Conservation (phyloP, 2,329 filamentous ascomycete species). For the Biscogniauxia mediterranea region DNA sequence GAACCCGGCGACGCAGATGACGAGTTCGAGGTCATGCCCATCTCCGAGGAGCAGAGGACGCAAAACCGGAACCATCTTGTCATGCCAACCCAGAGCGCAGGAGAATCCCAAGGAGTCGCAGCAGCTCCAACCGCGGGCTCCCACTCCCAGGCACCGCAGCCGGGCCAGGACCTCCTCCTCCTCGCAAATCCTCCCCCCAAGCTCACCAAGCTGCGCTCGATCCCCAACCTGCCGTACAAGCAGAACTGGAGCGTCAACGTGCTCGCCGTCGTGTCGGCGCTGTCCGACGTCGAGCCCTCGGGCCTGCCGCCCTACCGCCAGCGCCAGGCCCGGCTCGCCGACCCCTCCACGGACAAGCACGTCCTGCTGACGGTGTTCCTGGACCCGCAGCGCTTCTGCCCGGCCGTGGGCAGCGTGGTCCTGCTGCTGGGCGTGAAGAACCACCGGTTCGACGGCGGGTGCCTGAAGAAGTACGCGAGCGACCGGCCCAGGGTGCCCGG, state of each 20-base stretch:
- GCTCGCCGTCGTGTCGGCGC: slow-evolving; percentile 47
- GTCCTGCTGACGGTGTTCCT: slow-evolving; percentile 55
- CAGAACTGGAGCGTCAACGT: slow-evolving; percentile 59
- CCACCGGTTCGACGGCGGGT: slow-evolving; percentile 50
- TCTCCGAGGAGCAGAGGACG: slow-evolving; percentile 23
- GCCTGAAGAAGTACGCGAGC: slow-evolving; percentile 42
- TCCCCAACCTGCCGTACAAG: slow-evolving; percentile 53
- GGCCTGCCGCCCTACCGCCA: slow-evolving; percentile 50
- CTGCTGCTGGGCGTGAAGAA: slow-evolving; percentile 57
- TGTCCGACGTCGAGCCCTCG: slow-evolving; percentile 49
- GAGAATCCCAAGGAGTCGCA: slow-evolving; percentile 12
- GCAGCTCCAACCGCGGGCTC: slow-evolving; percentile 9
- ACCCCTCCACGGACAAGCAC: slow-evolving; percentile 51
- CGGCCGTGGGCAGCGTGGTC: slow-evolving; percentile 45
- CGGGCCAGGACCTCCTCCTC: slow-evolving; percentile 40
- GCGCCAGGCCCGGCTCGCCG: slow-evolving; percentile 49
- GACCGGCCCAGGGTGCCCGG: slow-evolving; percentile 28
- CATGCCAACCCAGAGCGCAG: slow-evolving; percentile 4
- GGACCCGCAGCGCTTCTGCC: slow-evolving; percentile 50
- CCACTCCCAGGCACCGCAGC: slow-evolving; percentile 31
- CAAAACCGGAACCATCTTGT: slow-evolving; percentile 20
- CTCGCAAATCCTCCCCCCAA: slow-evolving; percentile 45
- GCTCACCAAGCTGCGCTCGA: slow-evolving; percentile 48
- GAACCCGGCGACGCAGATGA: slow-evolving; percentile 32
- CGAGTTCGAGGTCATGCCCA: slow-evolving; percentile 39